Evolutionary conservation across 2,329 filamentous ascomycete species (phyloP), one percentile per base, ranked within the genome.

Genomic region (Paramyrothecium sp.): DNA sequence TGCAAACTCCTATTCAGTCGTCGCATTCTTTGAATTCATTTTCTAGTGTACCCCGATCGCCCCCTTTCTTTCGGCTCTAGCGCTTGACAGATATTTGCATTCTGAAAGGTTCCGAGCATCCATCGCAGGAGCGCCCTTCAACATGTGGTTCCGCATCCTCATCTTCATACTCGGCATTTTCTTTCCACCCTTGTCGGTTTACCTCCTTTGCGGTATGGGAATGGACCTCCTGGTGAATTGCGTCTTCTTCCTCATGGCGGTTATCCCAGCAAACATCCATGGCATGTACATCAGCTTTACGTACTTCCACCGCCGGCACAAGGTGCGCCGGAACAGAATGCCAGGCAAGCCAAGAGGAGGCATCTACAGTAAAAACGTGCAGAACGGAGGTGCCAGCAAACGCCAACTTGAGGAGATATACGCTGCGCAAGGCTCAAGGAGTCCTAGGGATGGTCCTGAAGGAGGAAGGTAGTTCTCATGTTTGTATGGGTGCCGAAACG

Each of bases 271-370:
- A 19, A 10, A 53, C 8, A 53, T 53, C 19, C 51, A 53, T 30
- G 51, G 51, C 51, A 53, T 53, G 51, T 53, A 53, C 51, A 41
- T 53, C 51, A 53, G 51, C 51, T 53, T 41, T 30, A 53, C 51
- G 7, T 53, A 53, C 30, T 53, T 53, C 51, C 11, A 53, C n/a
- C 51, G 51, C 30, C 11, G 30, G n/a, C 19, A 16, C n/a, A 38
- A 38, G 30, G 51, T 53, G 30, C 51, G 51, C 51, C 38, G 41
- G 12, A n/a, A n/a, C 10, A 11, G 30, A 8, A 26, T 53, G 17
- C 51, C 51, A 8, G 51, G 51, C 3, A 53, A 53, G 19, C 51
- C 26, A 19, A n/a, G 51, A 41, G 51, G 51, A 5, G 51, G 51
- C 21, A 53, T 53, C n/a, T 53, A 53, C 33, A 53, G 51, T 19